A percentile compares a stretch with the other conserved stretches of the same genome.
These are phyloP conservation scores for Vitis labrusca DNA, from an alignment of 164 flowering plant species.

Conservation along the genomic window DNA sequence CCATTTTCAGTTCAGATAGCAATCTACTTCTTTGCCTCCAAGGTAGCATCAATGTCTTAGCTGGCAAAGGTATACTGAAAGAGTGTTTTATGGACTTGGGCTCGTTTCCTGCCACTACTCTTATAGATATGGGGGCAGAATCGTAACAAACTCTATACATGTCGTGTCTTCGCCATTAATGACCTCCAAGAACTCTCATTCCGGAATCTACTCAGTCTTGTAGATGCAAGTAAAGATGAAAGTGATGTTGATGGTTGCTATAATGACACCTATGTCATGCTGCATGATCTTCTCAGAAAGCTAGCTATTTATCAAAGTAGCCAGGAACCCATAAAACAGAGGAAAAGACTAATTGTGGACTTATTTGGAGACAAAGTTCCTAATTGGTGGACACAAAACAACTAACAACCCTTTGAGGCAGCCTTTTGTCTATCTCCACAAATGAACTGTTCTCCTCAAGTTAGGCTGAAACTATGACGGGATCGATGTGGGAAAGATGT, in stretches of 20 bases:
- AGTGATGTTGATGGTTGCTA: constrained; percentile 27
- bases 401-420: constrained; percentile 16
- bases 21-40: constrained; percentile 28
- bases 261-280: constrained; percentile 27
- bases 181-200: constrained; percentile 26
- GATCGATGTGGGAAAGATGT: too few species aligned
- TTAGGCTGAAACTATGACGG: too few species aligned
- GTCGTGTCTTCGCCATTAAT: constrained; percentile 16
- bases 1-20: constrained; percentile 19
- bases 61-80: constrained; percentile 7
- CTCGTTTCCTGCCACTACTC: constrained; percentile 45
- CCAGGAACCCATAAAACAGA: constrained; percentile 14
- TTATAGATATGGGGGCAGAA: constrained; percentile 55
- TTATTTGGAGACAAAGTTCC: constrained; percentile 25
- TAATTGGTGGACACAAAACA: constrained; percentile 18
- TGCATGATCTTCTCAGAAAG: constrained; percentile 54
- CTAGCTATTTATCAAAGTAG: constrained; percentile 31
- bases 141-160: constrained; percentile 30
- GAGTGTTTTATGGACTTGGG: constrained; percentile 52
- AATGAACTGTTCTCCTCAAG: background rate
- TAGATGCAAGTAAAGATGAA: constrained; percentile 24
- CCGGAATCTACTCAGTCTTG: constrained; percentile 21
- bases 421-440: constrained; percentile 40
- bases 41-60: constrained; percentile 31
- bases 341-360: constrained; percentile 32